phyloP scores from a whole-genome alignment of 768 basidiomycete genomes.

The Glaciozyma martinii region DNA sequence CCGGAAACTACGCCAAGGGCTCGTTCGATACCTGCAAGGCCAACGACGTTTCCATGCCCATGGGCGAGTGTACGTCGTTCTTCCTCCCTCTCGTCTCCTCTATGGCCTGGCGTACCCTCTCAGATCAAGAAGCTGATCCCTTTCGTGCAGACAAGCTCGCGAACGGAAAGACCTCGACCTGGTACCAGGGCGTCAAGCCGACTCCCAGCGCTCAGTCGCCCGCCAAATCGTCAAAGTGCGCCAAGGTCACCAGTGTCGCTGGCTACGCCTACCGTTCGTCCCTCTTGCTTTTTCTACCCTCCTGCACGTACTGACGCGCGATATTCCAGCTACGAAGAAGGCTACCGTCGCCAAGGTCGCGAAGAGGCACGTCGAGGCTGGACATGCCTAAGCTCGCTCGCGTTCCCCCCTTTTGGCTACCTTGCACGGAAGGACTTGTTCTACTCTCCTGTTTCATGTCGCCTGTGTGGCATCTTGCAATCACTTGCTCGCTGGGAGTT shows the following conservation, averaged over 20 bases:
- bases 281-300: neutral
- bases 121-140: too few species aligned
- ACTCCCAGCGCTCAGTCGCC: neutral
- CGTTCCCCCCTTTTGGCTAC: too few species aligned
- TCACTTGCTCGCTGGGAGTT: too few species aligned
- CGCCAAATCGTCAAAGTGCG: slow-evolving; percentile 2
- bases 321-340: neutral
- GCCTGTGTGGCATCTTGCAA: too few species aligned
- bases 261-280: neutral
- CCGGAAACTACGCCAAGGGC: slow-evolving; percentile 44
- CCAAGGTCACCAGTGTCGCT: neutral
- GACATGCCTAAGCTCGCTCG: too few species aligned
- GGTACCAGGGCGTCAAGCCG: slow-evolving; percentile 46
- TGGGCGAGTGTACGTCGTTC: too few species aligned
- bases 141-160: slow-evolving; percentile 3
- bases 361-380: too few species aligned
- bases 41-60: too few species aligned
- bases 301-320: neutral
- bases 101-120: too few species aligned
- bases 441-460: too few species aligned
- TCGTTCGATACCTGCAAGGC: slow-evolving; percentile 40
- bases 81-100: too few species aligned
- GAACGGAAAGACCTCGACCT: slow-evolving; percentile 47
- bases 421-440: too few species aligned
- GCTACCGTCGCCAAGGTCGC: neutral